These are phyloP conservation scores for Hypoxylon sp. DNA, from an alignment of 2,329 filamentous ascomycete species.

Conservation along the genomic window DNA sequence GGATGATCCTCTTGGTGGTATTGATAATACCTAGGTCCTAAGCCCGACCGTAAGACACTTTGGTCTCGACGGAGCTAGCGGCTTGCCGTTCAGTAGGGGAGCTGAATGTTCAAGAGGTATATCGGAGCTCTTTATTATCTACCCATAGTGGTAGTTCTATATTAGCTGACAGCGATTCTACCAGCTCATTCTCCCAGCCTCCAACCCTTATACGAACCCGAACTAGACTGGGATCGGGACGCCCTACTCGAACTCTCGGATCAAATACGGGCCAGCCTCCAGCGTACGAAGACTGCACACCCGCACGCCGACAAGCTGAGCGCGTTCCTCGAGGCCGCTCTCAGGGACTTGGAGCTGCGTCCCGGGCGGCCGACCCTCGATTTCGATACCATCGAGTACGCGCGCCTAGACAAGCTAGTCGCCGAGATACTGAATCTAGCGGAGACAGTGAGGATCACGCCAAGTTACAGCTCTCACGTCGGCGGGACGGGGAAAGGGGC, in stretches of 20 bases:
- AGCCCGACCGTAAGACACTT: slow-evolving; percentile 51
- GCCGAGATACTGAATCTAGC: slow-evolving; percentile 59
- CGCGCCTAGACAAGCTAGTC: slow-evolving; percentile 55
- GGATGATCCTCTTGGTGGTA: not conserved
- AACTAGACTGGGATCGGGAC: slow-evolving; percentile 40
- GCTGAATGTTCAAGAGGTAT: slow-evolving; percentile 46
- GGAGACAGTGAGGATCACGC: slow-evolving; percentile 54
- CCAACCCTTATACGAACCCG: slow-evolving; percentile 38
- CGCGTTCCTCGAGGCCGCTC: slow-evolving; percentile 56
- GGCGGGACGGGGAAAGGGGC: too few relatives aligned
- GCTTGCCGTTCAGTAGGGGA: slow-evolving; percentile 42
- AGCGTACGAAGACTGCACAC: slow-evolving; percentile 51
- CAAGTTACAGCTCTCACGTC: not conserved
- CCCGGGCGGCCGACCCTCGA: slow-evolving; percentile 53
- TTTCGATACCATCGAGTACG: slow-evolving; percentile 56
- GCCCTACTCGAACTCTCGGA: slow-evolving; percentile 59
- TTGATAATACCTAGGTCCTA: slow-evolving; percentile 42
- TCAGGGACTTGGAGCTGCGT: slow-evolving; percentile 56
- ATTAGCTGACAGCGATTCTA: not conserved
- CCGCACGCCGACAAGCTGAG: slow-evolving; percentile 55
- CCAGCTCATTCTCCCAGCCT: slow-evolving; percentile 40
- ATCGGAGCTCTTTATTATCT: not conserved
- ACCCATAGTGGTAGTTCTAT: too few relatives aligned
- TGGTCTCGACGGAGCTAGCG: slow-evolving; percentile 47
- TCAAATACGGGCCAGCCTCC: slow-evolving; percentile 56